Percentiles rank a stretch among this genome's conserved stretches.
These are phyloP conservation scores for Coleophoma cylindrospora DNA, from an alignment of 2,329 filamentous ascomycete species.

Conservation along the genomic window DNA sequence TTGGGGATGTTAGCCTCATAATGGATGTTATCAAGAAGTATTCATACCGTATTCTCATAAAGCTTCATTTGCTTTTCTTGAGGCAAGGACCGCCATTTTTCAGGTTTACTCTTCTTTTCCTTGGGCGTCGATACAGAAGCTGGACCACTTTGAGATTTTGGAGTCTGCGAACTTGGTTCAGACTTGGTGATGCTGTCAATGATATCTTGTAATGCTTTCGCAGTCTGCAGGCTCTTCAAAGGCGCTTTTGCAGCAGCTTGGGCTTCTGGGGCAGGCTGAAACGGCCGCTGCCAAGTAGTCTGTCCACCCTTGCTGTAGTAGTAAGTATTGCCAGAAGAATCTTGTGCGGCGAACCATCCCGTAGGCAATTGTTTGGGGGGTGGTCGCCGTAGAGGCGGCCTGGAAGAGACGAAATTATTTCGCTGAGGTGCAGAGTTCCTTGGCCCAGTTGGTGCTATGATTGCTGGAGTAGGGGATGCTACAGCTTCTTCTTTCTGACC, in stretches of 20 bases:
- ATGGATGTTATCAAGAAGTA: neutral
- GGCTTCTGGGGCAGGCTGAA: constrained; percentile 59
- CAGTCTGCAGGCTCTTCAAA: constrained; percentile 38
- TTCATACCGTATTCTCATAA: constrained; percentile 80
- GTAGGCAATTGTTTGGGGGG: constrained; percentile 58
- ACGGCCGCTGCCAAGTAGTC: constrained; percentile 80
- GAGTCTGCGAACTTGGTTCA: constrained; percentile 34
- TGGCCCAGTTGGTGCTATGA: constrained; percentile 43
- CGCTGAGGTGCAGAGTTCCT: constrained; percentile 44
- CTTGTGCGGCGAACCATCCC: constrained; percentile 81
- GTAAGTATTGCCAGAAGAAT: constrained; percentile 68
- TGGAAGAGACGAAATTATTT: constrained; percentile 41
- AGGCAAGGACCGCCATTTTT: constrained; percentile 66
- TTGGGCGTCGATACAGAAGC: constrained; percentile 42
- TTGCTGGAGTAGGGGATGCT: constrained; percentile 13
- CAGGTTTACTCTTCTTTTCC: constrained; percentile 53
- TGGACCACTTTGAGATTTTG: constrained; percentile 61
- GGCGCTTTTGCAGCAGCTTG: constrained; percentile 49
- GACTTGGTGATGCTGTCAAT: constrained; percentile 76
- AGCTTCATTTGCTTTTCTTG: constrained; percentile 90
- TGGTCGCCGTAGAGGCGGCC: constrained; percentile 49
- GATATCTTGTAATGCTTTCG: constrained; percentile 75
- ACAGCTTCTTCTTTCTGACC: constrained; percentile 48
- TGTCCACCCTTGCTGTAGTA: constrained; percentile 77
- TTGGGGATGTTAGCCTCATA: neutral